Evolutionary conservation across 805 yeast genomes (phyloP).

Genomic region (Ogataea neopini): DNA sequence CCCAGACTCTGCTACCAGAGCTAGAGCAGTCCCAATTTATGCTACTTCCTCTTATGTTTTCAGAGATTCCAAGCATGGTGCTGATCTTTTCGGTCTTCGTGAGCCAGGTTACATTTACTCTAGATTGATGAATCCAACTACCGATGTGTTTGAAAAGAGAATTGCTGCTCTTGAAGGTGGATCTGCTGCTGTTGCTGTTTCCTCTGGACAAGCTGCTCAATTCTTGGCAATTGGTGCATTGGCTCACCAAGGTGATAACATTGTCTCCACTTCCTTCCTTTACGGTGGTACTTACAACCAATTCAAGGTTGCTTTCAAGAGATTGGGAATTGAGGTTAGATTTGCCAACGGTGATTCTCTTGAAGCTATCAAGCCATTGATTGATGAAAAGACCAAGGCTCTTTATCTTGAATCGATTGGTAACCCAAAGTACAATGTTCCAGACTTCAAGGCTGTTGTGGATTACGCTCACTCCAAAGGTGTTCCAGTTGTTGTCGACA

Average conservation of each 20-base stretch:
- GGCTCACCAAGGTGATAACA: constrained; percentile 87
- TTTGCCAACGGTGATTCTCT: constrained; percentile 78
- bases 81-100: constrained; percentile 82
- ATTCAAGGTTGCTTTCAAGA: constrained; percentile 87
- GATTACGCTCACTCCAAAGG: constrained; percentile 84
- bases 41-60: constrained; percentile 90
- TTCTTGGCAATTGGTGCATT: constrained; percentile 78
- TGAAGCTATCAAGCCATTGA: constrained; percentile 69
- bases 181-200: constrained; percentile 81
- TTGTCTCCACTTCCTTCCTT: constrained; percentile 79
- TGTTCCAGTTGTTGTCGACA: constrained; percentile 88
- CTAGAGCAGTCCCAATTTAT: constrained; percentile 93
- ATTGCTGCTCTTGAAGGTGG: constrained; percentile 93
- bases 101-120: constrained; percentile 87
- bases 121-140: constrained; percentile 91
- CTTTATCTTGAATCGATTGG: constrained; percentile 89
- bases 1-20: constrained; percentile 54
- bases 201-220: constrained; percentile 98
- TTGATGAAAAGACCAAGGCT: constrained; percentile 87
- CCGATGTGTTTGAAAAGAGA: constrained; percentile 86
- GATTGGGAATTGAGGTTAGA: constrained; percentile 77
- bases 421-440: constrained; percentile 89
- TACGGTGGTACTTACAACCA: constrained; percentile 98
- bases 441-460: constrained; percentile 79
- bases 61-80: constrained; percentile 87